Evolutionary conservation across 805 yeast species (phyloP).

Genomic region (Candida verbasci): DNA sequence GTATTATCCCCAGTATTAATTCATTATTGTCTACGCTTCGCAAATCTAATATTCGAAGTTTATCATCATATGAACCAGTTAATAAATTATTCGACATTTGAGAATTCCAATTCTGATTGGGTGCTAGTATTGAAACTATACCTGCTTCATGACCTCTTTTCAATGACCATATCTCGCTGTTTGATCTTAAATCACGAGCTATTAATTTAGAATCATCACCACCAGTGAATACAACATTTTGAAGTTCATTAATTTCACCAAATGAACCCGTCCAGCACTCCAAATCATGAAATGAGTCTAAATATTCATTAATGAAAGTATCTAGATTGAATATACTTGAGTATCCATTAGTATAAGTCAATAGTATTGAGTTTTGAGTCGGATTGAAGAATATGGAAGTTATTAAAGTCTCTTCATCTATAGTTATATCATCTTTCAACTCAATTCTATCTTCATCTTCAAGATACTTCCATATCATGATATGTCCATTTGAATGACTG

Average conservation of each 20-base stretch:
- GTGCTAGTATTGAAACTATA: constrained; percentile 70
- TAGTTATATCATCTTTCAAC: constrained; percentile 31
- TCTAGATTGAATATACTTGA: constrained; percentile 39
- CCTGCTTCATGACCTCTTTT: constrained; percentile 72
- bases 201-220: constrained; percentile 82
- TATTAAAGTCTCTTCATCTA: constrained; percentile 41
- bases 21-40: constrained; percentile 44
- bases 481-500: constrained; percentile 78
- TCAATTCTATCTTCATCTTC: constrained; percentile 15
- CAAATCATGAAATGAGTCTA: constrained; percentile 50
- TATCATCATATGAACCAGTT: constrained; percentile 94
- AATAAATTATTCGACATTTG: constrained; percentile 48
- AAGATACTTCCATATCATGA: constrained; percentile 55
- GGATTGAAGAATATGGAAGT: constrained; percentile 65
- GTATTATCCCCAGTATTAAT: constrained; percentile 45
- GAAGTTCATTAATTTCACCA: constrained; percentile 50
- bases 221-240: constrained; percentile 69
- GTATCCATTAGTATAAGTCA: constrained; percentile 69
- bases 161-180: constrained; percentile 36
- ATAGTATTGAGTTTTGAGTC: constrained; percentile 32
- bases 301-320: constrained; percentile 13
- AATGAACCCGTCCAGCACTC: constrained; percentile 90
- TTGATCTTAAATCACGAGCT: constrained; percentile 60
- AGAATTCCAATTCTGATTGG: constrained; percentile 37
- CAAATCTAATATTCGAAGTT: constrained; percentile 63